Evolutionary conservation across 2,329 filamentous ascomycete genomes (phyloP), one percentile per base, ranked within the genome.

Genomic region (Cryoendolithus antarcticus): DNA sequence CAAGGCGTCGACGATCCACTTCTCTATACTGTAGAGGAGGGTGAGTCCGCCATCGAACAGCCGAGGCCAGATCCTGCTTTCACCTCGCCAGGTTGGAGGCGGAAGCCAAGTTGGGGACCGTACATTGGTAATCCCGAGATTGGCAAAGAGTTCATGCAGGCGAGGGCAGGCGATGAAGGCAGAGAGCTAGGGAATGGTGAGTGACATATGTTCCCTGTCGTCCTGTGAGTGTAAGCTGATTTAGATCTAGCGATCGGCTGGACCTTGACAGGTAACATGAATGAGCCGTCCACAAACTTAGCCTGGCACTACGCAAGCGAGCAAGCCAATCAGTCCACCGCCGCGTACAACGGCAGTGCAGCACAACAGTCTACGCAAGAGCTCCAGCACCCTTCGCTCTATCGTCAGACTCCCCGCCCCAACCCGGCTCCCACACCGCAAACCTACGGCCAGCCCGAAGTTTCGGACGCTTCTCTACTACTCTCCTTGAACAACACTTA

Each of bases 261-360:
- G 81, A 86, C 84, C 6, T 63, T 93, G n/a, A 86, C 86, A 0
- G 86, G 86, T 9, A 89, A 81, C 1, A 86, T 84, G 39, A 86
- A 93, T 53, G 91, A 84, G 3, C 81, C 84, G 1, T 86, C 78
- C 46, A 86, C 85, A 0, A 91, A 84, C 53, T 65, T 93, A 4
- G 88, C 85, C 1, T 72, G 89, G 40, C 74, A 93, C 54, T 93
- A 86, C 55, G 78, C 83, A 43, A 77, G 70, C 41, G 62, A 51
- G 47, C 48, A 51, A 21, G 40, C 53, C 38, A 47, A 47, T 9
- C 48, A 37, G 24, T 9, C 19, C 19, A 27, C n/a, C 10, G 36
- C 9, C 49, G 3, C 30, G 37, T 8, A 45, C 13, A 38, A 45
- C 21, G 41, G 31, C 8, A 6, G 37, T 32, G 38, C 24, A 35